These are phyloP conservation scores for Dothideomycetes sp. DNA, from an alignment of 2,329 filamentous ascomycete species.

Conservation along the genomic window DNA sequence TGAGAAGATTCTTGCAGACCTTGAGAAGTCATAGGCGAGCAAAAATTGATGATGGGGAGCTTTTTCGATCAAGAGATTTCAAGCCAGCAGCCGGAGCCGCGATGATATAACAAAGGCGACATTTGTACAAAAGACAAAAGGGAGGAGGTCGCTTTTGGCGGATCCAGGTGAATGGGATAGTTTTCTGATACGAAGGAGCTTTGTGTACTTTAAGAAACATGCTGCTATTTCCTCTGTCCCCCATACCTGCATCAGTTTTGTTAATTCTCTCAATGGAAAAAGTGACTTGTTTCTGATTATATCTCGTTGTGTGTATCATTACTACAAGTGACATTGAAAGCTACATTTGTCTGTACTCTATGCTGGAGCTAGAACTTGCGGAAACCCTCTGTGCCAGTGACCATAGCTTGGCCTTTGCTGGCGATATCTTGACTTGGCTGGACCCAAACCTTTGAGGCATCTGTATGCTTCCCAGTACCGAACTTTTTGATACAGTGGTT, in stretches of 20 bases:
- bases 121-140: slow-evolving; percentile 11
- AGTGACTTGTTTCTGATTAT: too few species aligned
- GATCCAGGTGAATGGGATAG: slow-evolving; percentile 9
- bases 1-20: slow-evolving; percentile 98
- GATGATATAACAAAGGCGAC: slow-evolving; percentile 11
- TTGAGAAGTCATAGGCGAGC: slow-evolving; percentile 44
- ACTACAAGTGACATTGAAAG: too few species aligned
- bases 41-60: slow-evolving; percentile 10
- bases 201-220: slow-evolving; percentile 13
- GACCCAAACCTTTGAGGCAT: slow-evolving; percentile 38
- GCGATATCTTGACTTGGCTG: slow-evolving; percentile 33
- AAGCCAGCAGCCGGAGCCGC: slow-evolving; percentile 7
- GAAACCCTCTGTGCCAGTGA: slow-evolving; percentile 36
- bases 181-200: slow-evolving; percentile 5
- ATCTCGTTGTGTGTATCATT: too few species aligned
- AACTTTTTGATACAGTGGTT: slow-evolving; percentile 39
- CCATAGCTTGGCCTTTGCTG: slow-evolving; percentile 35
- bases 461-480: slow-evolving; percentile 32
- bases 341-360: not conserved
- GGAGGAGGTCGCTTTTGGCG: slow-evolving; percentile 11
- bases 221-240: slow-evolving; percentile 13
- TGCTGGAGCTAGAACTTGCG: slow-evolving; percentile 33
- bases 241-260: slow-evolving; percentile 4
- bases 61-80: slow-evolving; percentile 2
- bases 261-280: too few species aligned